Conservation (phyloP, 2,329 filamentous ascomycete species). For the Talaromyces sp. region DNA sequence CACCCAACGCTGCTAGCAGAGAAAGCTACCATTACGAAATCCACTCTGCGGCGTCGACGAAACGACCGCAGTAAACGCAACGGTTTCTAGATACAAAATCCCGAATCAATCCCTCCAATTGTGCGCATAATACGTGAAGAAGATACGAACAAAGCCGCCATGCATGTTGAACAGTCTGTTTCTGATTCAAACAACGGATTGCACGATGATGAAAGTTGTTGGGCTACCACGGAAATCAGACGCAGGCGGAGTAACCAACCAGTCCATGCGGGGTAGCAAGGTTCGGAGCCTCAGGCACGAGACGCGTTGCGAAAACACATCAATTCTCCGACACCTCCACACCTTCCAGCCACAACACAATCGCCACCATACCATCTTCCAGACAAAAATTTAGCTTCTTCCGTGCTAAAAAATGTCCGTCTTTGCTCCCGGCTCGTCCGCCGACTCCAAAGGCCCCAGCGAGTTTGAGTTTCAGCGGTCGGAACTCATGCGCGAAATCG, state of each 20-base stretch:
- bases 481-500: conserved; percentile 39
- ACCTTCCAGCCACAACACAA: neutral
- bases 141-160: too few relatives aligned
- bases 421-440: conserved; percentile 9
- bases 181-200: too few relatives aligned
- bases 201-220: too few relatives aligned
- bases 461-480: conserved; percentile 40
- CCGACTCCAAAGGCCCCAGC: conserved; percentile 17
- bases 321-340: neutral
- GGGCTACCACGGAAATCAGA: too few relatives aligned
- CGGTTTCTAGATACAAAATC: neutral
- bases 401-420: conserved; percentile 8
- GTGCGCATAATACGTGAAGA: neutral
- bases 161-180: too few relatives aligned
- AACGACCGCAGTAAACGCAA: neutral
- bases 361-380: neutral
- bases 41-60: neutral
- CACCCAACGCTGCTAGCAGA: neutral
- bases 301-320: neutral
- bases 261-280: neutral
- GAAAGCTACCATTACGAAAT: neutral
- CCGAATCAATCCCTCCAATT: neutral
- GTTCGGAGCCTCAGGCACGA: neutral
- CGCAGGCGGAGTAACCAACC: too few relatives aligned
- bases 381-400: too few relatives aligned